Conservation (phyloP, 2,329 filamentous ascomycete genomes). For the Mollisia scopiformis region DNA sequence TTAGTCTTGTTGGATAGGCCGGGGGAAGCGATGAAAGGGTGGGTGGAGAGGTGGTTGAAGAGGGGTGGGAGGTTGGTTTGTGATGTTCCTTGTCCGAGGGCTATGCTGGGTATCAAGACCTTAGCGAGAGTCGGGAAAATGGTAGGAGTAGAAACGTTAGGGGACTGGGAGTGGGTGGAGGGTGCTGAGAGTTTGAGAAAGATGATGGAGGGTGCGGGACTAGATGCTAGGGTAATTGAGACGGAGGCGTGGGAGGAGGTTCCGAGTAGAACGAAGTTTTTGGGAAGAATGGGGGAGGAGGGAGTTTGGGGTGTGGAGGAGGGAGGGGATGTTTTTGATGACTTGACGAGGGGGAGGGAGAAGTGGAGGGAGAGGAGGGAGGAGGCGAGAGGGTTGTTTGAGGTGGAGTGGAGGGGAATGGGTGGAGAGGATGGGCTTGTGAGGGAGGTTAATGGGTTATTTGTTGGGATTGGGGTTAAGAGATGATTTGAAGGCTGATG, state of each 20-base stretch:
- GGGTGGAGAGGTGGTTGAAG: no score
- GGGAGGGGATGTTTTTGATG: background rate
- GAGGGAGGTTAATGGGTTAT: background rate
- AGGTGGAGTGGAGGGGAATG: background rate
- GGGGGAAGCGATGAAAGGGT: background rate
- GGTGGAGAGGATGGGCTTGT: background rate
- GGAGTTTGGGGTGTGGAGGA: background rate
- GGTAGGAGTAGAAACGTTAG: background rate
- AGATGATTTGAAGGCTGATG: background rate
- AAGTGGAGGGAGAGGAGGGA: background rate
- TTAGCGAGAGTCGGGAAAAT: background rate
- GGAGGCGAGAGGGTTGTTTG: background rate
- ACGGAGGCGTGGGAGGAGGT: background rate
- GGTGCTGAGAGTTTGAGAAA: background rate
- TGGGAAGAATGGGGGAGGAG: background rate
- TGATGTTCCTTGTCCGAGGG: background rate
- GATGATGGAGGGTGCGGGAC: background rate
- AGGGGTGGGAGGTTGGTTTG: background rate
- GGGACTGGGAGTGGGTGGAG: background rate
- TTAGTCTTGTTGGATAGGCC: background rate
- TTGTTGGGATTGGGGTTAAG: background rate
- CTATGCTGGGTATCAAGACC: background rate
- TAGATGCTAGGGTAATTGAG: background rate
- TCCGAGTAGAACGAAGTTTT: background rate
- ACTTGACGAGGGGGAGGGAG: background rate